A percentile compares a stretch with the other conserved stretches of the same genome.
Conservation (phyloP, 495 filamentous ascomycete species). For the Halenospora varia region DNA sequence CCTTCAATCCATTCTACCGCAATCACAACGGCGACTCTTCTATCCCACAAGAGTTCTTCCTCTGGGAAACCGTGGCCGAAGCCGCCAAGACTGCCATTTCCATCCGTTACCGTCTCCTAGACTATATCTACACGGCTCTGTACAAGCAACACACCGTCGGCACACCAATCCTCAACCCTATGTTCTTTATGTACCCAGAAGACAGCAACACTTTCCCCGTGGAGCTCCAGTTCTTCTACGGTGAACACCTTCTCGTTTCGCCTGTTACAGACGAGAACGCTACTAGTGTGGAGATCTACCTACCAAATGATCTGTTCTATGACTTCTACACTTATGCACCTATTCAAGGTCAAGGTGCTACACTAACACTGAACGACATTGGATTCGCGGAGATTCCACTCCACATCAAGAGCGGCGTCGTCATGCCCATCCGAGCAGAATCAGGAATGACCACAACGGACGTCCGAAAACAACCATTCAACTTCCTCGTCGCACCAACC, state of each 20-base stretch:
- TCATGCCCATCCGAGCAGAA: constrained; percentile 79
- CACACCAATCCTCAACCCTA: constrained; percentile 78
- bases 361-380: constrained; percentile 63
- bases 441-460: constrained; percentile 73
- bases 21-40: constrained; percentile 60
- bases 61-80: constrained; percentile 57
- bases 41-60: constrained; percentile 75
- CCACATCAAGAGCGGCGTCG: constrained; percentile 84
- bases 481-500: constrained; percentile 73
- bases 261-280: constrained; percentile 73
- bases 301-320: constrained; percentile 83
- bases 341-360: constrained; percentile 67
- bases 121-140: constrained; percentile 96
- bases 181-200: constrained; percentile 80
- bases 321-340: constrained; percentile 82
- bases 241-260: constrained; percentile 73
- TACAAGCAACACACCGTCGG: constrained; percentile 76
- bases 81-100: constrained; percentile 68
- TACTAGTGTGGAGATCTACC: constrained; percentile 66
- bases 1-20: constrained; percentile 66
- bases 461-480: constrained; percentile 85
- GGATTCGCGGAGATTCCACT: constrained; percentile 75
- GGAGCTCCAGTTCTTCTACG: constrained; percentile 89
- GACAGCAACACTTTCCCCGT: constrained; percentile 78
- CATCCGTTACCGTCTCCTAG: constrained; percentile 79